Conservation (phyloP, 768 basidiomycete genomes). For the Chalciporus piperatus region DNA sequence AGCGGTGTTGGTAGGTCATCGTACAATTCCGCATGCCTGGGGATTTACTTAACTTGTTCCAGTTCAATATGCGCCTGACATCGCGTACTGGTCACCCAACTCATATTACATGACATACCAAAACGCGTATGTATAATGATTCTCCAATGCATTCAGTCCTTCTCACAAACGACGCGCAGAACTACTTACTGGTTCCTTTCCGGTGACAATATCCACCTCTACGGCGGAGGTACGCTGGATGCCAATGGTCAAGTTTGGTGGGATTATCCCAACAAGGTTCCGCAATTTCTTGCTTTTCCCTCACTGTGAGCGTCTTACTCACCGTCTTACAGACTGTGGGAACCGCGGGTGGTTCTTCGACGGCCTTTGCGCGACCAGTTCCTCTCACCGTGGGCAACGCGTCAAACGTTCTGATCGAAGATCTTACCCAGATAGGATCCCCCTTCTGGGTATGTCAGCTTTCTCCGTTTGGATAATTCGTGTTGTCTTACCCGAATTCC, state of each 20-base stretch:
- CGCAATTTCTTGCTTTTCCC: slow-evolving; percentile 5
- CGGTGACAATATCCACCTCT: slow-evolving; percentile 35
- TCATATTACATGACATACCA: slow-evolving; percentile 42
- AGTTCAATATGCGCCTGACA: slow-evolving; percentile 40
- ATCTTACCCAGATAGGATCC: slow-evolving; percentile 38
- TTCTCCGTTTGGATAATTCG: not conserved
- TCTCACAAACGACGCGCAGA: slow-evolving; percentile 13
- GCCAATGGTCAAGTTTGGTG: slow-evolving; percentile 47
- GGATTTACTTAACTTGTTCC: not conserved
- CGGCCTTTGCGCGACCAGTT: slow-evolving; percentile 41
- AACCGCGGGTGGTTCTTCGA: slow-evolving; percentile 42
- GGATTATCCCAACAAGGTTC: slow-evolving; percentile 28
- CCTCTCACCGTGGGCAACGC: slow-evolving; percentile 44
- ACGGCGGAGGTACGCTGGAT: slow-evolving; percentile 44
- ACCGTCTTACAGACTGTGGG: slow-evolving; percentile 30
- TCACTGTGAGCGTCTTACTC: not conserved
- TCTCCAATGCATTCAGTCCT: not conserved
- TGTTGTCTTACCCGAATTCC: not conserved
- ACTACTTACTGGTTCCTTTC: slow-evolving; percentile 42
- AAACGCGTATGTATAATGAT: slow-evolving; percentile 34
- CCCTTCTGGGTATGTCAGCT: slow-evolving; percentile 39
- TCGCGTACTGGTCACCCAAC: slow-evolving; percentile 39
- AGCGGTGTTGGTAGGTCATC: slow-evolving; percentile 34
- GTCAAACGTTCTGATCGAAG: slow-evolving; percentile 38
- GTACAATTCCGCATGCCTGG: not conserved